Conservation (phyloP, 352 stramenopile species). For the Globisporangium canariense region DNA sequence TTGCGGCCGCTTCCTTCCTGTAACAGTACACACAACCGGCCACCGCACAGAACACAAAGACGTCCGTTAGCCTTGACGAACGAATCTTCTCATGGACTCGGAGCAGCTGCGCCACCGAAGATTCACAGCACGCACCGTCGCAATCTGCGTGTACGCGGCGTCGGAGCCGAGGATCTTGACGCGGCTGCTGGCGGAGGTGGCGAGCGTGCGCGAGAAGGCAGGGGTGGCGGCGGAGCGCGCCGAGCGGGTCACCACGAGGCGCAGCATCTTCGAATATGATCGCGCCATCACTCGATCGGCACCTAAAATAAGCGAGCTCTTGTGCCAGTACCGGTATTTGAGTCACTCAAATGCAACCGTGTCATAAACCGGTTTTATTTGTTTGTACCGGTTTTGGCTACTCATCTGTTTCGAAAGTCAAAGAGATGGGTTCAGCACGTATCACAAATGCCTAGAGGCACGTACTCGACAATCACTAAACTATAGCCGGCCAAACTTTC, state of each 20-base stretch:
- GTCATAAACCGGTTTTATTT: too few relatives aligned
- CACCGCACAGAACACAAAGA: background rate
- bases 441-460: too few relatives aligned
- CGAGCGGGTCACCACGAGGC: constrained; percentile 27
- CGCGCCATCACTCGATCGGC: background rate
- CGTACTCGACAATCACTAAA: too few relatives aligned
- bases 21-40: background rate
- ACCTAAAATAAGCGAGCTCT: background rate
- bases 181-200: constrained; percentile 44
- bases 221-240: constrained; percentile 23
- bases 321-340: background rate
- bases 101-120: background rate
- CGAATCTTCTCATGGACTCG: background rate
- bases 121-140: constrained; percentile 35
- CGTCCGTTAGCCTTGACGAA: background rate
- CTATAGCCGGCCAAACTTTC: too few relatives aligned
- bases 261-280: constrained; percentile 35
- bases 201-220: constrained; percentile 23
- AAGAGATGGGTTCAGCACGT: background rate
- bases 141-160: constrained; percentile 68
- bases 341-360: too few relatives aligned
- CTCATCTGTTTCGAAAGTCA: background rate
- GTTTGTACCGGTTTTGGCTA: background rate
- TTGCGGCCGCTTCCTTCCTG: constrained; percentile 65
- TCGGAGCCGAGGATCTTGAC: constrained; percentile 77